phyloP scores from a whole-genome alignment of 257 asterid genomes.

The Echites panduratus region DNA sequence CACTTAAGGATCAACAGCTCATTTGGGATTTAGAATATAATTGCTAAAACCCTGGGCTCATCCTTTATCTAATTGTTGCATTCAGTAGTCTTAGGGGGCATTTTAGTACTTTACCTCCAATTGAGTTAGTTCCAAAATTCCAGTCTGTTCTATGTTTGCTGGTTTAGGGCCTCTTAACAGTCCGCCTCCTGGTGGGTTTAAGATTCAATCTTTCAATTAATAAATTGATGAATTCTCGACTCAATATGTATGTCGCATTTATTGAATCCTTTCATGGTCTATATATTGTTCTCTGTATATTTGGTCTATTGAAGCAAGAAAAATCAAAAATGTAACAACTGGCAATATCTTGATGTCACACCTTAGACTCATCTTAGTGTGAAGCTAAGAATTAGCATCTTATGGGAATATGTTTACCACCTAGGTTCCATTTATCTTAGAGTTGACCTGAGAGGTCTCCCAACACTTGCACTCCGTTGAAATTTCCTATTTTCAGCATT shows the following conservation, averaged over 20 bases:
- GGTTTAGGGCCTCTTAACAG: background rate
- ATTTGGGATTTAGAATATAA: background rate
- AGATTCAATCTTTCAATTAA: background rate
- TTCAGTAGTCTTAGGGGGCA: background rate
- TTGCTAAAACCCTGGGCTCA: background rate
- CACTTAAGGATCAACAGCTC: background rate
- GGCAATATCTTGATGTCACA: background rate
- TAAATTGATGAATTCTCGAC: background rate
- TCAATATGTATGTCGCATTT: background rate
- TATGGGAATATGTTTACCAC: background rate
- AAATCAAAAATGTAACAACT: background rate
- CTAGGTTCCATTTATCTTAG: background rate
- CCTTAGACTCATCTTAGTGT: background rate
- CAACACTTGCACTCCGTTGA: background rate
- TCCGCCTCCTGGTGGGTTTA: background rate
- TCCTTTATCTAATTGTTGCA: background rate
- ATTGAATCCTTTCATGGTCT: background rate
- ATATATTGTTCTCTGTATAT: background rate
- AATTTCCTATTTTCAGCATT: background rate
- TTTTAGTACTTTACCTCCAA: background rate
- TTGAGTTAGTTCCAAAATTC: background rate
- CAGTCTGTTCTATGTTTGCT: background rate
- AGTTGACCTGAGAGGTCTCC: background rate
- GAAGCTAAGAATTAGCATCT: background rate
- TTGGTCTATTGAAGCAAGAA: background rate